A percentile compares a stretch with the other conserved stretches of the same genome.
phyloP scores from a whole-genome alignment of 352 stramenopile species.

The Aphanomyces euteiches region DNA sequence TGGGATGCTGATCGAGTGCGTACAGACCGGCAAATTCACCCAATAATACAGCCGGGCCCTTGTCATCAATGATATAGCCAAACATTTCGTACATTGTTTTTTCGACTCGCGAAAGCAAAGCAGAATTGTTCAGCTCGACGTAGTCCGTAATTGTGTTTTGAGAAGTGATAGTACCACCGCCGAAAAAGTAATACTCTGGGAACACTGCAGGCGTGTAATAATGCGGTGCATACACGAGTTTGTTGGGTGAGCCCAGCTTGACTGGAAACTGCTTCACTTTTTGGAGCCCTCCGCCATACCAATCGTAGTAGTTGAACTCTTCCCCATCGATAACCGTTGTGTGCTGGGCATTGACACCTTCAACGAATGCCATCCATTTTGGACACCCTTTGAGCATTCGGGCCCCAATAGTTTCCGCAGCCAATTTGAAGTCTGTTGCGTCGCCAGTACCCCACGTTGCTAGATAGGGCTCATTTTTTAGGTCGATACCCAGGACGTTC shows the following conservation, averaged over 20 bases:
- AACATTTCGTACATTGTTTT: slow-evolving; percentile 71
- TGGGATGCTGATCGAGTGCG: slow-evolving; percentile 46
- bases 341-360: slow-evolving; percentile 52
- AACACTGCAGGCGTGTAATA: slow-evolving; percentile 42
- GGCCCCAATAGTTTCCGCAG: slow-evolving; percentile 49
- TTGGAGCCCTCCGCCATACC: slow-evolving; percentile 54
- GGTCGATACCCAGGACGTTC: slow-evolving; percentile 67
- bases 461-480: slow-evolving; percentile 56
- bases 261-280: slow-evolving; percentile 41
- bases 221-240: slow-evolving; percentile 43
- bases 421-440: slow-evolving; percentile 45
- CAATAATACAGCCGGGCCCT: slow-evolving; percentile 52
- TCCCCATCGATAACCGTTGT: slow-evolving; percentile 47
- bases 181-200: slow-evolving; percentile 39
- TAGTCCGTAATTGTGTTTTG: slow-evolving; percentile 39
- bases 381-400: slow-evolving; percentile 62
- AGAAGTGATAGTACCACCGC: slow-evolving; percentile 29
- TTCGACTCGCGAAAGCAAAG: slow-evolving; percentile 51
- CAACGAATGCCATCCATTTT: slow-evolving; percentile 67
- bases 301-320: slow-evolving; percentile 58
- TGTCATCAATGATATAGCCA: slow-evolving; percentile 48
- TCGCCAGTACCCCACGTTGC: slow-evolving; percentile 51
- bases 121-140: slow-evolving; percentile 52
- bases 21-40: slow-evolving; percentile 70
- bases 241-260: slow-evolving; percentile 42